phyloP scores from a whole-genome alignment of 2,329 filamentous ascomycete genomes.

The Elsinoe necatrix region DNA sequence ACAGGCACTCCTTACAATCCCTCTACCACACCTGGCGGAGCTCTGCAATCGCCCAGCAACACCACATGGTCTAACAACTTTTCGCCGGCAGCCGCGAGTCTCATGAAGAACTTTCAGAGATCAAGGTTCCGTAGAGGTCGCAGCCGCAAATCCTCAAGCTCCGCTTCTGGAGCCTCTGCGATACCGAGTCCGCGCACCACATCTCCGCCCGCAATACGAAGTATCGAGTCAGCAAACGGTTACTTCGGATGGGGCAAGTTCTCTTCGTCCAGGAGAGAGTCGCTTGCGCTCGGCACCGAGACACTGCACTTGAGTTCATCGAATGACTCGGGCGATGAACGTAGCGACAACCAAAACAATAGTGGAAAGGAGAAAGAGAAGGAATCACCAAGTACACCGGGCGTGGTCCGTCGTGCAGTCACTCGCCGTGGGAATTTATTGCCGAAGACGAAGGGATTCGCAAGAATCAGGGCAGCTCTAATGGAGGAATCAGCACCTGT shows the following conservation, averaged over 20 bases:
- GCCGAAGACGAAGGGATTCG: conserved; percentile 93
- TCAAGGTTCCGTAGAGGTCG: conserved; percentile 44
- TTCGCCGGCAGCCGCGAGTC: conserved; percentile 64
- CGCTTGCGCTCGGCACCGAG: conserved; percentile 82
- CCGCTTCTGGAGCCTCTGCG: conserved; percentile 54
- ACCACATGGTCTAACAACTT: conserved; percentile 51
- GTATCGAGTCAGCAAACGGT: conserved; percentile 44
- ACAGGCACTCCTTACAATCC: conserved; percentile 36
- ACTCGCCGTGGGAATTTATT: conserved; percentile 82
- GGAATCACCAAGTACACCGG: conserved; percentile 49
- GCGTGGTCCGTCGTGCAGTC: conserved; percentile 73
- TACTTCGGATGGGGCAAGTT: conserved; percentile 26
- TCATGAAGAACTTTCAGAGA: conserved; percentile 74
- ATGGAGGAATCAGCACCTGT: conserved; percentile 80
- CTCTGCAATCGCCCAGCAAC: not conserved
- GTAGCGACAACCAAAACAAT: not conserved
- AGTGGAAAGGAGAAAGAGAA: conserved; percentile 27
- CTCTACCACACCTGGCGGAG: conserved; percentile 40
- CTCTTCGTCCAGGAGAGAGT: conserved; percentile 61
- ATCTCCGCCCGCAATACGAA: conserved; percentile 61
- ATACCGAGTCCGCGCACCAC: conserved; percentile 61
- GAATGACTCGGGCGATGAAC: conserved; percentile 70
- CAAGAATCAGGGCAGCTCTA: conserved; percentile 80
- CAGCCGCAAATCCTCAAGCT: conserved; percentile 57
- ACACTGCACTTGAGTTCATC: conserved; percentile 73